These are phyloP conservation scores for Ilyonectria destructans DNA, from an alignment of 2,329 filamentous ascomycete species.

Conservation along the genomic window DNA sequence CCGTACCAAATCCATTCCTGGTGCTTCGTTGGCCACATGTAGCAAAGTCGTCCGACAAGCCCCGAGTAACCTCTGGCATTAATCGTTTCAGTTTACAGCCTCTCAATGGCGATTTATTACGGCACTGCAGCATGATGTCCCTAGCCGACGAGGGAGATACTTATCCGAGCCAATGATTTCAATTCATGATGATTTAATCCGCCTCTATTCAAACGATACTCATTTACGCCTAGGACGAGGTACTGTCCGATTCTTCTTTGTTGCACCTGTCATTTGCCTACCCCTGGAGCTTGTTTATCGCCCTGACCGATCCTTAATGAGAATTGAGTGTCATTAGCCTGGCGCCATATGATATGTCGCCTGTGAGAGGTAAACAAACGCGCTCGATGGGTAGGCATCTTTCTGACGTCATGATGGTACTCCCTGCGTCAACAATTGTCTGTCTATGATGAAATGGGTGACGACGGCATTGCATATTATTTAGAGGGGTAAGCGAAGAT, in stretches of 20 bases:
- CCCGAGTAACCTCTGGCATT: too few species aligned
- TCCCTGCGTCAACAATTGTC: constrained; percentile 24
- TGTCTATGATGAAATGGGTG: constrained; percentile 50
- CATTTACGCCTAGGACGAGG: not conserved
- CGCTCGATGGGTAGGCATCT: constrained; percentile 20
- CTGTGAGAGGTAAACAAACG: constrained; percentile 2
- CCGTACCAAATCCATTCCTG: too few species aligned
- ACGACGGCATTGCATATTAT: constrained; percentile 42
- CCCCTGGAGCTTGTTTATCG: not conserved
- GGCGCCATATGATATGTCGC: not conserved
- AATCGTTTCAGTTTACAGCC: not conserved
- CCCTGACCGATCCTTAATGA: not conserved
- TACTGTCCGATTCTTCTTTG: not conserved
- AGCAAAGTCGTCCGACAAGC: not conserved
- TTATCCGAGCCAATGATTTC: too few species aligned
- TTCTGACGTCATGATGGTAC: constrained; percentile 36
- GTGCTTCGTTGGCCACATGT: not conserved
- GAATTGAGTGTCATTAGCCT: not conserved
- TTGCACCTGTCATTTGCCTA: not conserved
- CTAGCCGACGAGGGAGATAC: too few species aligned
- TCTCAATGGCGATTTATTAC: not conserved
- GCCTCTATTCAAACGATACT: too few species aligned
- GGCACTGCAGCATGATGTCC: not conserved
- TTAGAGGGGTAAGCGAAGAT: constrained; percentile 25
- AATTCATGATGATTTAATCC: too few species aligned